These are phyloP conservation scores for Colletotrichum costaricense DNA, from an alignment of 2,329 filamentous ascomycete species.

Conservation along the genomic window DNA sequence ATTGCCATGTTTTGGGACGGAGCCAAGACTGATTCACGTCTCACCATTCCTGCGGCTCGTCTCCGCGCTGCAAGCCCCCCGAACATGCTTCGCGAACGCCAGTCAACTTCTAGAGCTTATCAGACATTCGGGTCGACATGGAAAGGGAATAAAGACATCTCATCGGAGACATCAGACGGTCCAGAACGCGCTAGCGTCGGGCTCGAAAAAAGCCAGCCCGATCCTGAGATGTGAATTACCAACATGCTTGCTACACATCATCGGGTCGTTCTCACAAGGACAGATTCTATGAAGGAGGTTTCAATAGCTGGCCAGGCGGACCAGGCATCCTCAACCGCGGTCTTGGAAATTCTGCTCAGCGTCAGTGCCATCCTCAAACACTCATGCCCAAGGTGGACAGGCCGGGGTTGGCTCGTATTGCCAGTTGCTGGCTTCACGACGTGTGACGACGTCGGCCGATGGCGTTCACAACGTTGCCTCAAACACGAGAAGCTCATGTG, in stretches of 20 bases:
- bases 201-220: neutral
- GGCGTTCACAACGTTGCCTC: neutral
- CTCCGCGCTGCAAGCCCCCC: slow-evolving; percentile 27
- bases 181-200: slow-evolving; percentile 6
- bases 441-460: neutral
- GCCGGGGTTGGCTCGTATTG: neutral
- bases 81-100: slow-evolving; percentile 32
- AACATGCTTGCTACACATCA: slow-evolving; percentile 13
- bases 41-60: slow-evolving; percentile 32
- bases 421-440: neutral
- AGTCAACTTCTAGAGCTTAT: slow-evolving; percentile 4
- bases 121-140: slow-evolving; percentile 8
- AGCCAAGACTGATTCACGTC: slow-evolving; percentile 27
- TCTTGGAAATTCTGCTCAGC: slow-evolving; percentile 16
- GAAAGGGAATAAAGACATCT: neutral
- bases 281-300: neutral
- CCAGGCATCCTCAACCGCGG: neutral
- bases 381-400: neutral
- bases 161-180: slow-evolving; percentile 21
- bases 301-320: neutral
- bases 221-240: neutral
- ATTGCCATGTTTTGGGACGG: slow-evolving; percentile 24
- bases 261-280: neutral
- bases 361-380: slow-evolving; percentile 1
- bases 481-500: neutral